Conservation (phyloP, 495 filamentous ascomycete genomes). For the Penicillium diatomitis region DNA sequence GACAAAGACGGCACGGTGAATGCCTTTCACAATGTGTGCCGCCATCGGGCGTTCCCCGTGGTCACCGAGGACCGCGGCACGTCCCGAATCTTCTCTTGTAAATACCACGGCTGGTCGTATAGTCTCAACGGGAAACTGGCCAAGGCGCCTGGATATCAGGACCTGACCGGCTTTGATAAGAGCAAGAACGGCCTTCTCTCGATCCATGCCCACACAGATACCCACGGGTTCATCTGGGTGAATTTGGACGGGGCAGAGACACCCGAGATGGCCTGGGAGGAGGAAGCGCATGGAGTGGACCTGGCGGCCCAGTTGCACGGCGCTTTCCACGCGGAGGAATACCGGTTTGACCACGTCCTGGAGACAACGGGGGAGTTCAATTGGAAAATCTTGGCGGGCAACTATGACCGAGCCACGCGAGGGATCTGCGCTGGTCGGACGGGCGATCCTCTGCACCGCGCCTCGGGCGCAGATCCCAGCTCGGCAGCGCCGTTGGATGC, state of each 20-base stretch:
- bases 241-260: conserved; percentile 36
- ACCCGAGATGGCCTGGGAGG: conserved; percentile 34
- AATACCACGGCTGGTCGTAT: conserved; percentile 56
- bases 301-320: conserved; percentile 20
- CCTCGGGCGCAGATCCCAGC: too few species aligned
- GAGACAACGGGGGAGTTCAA: conserved; percentile 38
- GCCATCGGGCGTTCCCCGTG: conserved; percentile 49
- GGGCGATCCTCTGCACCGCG: too few species aligned
- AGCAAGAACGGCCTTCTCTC: conserved; percentile 37
- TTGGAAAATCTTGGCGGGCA: conserved; percentile 44
- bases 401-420: conserved; percentile 23
- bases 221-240: conserved; percentile 42
- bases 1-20: conserved; percentile 43
- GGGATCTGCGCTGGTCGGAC: too few species aligned
- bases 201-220: conserved; percentile 39
- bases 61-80: conserved; percentile 40
- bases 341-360: conserved; percentile 38
- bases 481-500: too few species aligned
- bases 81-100: conserved; percentile 44
- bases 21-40: conserved; percentile 52
- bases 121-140: conserved; percentile 48
- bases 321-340: conserved; percentile 37
- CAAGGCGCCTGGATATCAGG: conserved; percentile 49
- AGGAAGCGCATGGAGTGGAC: conserved; percentile 32
- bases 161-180: conserved; percentile 47